Percentiles rank a stretch among this genome's conserved stretches.
Conservation (phyloP, 75 land plant genomes). For the Gnetum montanum region DNA sequence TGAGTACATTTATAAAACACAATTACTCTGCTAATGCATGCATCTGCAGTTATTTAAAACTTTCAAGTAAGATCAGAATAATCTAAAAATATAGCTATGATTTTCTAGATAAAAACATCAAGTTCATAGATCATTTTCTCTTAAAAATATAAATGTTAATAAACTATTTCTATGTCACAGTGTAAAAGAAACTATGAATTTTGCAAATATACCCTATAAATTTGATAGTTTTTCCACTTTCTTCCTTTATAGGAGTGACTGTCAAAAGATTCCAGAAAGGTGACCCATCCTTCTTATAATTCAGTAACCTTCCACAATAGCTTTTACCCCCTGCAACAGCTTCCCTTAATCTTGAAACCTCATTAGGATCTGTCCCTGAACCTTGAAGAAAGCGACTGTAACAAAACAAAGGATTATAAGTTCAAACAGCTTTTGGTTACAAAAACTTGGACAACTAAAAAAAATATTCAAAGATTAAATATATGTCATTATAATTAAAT, state of each 20-base stretch:
- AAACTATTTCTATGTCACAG: background rate
- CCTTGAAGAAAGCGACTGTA: conserved; percentile 85
- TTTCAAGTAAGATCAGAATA: no score
- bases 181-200: background rate
- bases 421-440: background rate
- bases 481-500: no score
- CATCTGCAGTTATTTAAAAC: no score
- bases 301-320: conserved; percentile 75
- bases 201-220: conserved; percentile 52
- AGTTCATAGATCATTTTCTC: no score
- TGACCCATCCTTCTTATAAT: conserved; percentile 78
- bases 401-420: conserved; percentile 3
- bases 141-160: no score
- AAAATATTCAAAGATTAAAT: no score
- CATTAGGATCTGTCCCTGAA: conserved; percentile 59
- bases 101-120: no score
- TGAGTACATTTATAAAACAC: no score
- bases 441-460: no score
- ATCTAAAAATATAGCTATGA: no score
- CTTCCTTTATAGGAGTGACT: conserved; percentile 72
- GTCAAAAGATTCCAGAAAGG: conserved; percentile 86
- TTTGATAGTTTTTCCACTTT: conserved; percentile 53
- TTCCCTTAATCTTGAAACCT: conserved; percentile 50
- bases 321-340: conserved; percentile 44
- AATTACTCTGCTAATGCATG: no score